These are phyloP conservation scores for Lactarius hatsudake DNA, from an alignment of 768 basidiomycete species.

Conservation along the genomic window DNA sequence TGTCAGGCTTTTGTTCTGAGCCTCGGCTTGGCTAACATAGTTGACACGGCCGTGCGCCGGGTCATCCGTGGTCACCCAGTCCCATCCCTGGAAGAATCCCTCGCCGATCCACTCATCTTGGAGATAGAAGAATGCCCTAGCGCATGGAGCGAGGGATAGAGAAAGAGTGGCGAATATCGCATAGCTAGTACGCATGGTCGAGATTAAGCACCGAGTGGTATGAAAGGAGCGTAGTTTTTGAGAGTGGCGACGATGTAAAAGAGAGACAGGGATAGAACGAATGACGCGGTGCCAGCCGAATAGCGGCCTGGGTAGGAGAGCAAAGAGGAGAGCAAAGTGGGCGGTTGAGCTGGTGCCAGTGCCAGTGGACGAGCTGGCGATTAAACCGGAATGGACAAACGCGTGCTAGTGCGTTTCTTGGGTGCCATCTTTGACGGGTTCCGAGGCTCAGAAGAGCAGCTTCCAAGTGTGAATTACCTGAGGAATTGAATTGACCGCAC, in stretches of 20 bases:
- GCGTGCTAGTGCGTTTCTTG: too few species aligned
- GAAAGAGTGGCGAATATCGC: constrained; percentile 23
- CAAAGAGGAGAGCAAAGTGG: background rate
- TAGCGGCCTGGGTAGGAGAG: background rate
- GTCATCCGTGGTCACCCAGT: constrained; percentile 50
- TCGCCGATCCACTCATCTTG: constrained; percentile 32
- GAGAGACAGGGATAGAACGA: constrained; percentile 30
- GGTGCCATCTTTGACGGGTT: background rate
- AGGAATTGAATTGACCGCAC: constrained; percentile 12
- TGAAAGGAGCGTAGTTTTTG: constrained; percentile 26
- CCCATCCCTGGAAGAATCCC: constrained; percentile 47
- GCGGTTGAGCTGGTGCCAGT: background rate
- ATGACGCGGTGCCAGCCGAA: constrained; percentile 10
- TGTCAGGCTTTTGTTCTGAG: constrained; percentile 44
- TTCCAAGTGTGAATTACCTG: too few species aligned
- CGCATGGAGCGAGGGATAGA: constrained; percentile 6
- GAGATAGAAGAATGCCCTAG: constrained; percentile 14
- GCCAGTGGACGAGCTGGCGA: too few species aligned
- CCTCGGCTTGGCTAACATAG: constrained; percentile 48
- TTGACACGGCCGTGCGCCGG: constrained; percentile 63
- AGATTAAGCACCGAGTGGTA: constrained; percentile 24
- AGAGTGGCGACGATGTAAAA: constrained; percentile 31
- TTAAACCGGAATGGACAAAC: too few species aligned
- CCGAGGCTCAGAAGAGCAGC: background rate
- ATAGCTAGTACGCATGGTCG: constrained; percentile 36